Evolutionary conservation across 306 rosid species (phyloP).

Genomic region (Senna tora): DNA sequence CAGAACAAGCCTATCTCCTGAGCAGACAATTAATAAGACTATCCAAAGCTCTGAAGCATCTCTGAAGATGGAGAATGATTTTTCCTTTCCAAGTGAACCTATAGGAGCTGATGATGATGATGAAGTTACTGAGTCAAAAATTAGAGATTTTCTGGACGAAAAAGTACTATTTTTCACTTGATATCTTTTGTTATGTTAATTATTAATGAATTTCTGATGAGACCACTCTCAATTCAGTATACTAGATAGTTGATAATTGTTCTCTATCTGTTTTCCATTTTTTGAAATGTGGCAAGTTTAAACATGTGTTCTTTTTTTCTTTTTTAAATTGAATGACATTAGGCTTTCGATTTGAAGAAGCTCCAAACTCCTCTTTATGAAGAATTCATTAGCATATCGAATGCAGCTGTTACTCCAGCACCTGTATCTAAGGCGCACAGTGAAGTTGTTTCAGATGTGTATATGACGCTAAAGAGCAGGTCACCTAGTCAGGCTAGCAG

Average conservation of each 20-base stretch:
- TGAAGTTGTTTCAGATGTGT: conserved; percentile 50
- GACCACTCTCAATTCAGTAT: conserved; percentile 16
- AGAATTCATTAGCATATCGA: conserved; percentile 68
- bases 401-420: conserved; percentile 53
- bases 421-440: conserved; percentile 44
- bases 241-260: conserved; percentile 20
- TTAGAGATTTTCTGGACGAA: conserved; percentile 82
- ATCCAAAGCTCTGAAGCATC: conserved; percentile 41
- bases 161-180: conserved; percentile 58
- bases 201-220: background rate
- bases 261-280: too few relatives aligned
- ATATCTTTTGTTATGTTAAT: background rate
- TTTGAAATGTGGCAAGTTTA: conserved; percentile 21
- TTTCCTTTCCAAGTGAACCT: conserved; percentile 66
- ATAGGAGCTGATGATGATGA: conserved; percentile 75
- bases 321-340: conserved; percentile 38
- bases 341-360: conserved; percentile 88
- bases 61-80: conserved; percentile 47
- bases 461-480: conserved; percentile 61
- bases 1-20: conserved; percentile 48
- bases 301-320: conserved; percentile 23
- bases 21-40: conserved; percentile 47
- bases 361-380: conserved; percentile 86
- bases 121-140: conserved; percentile 85
- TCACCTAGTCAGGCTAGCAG: conserved; percentile 65